phyloP scores from a whole-genome alignment of 2,329 filamentous ascomycete species.

The Talaromyces sp. region DNA sequence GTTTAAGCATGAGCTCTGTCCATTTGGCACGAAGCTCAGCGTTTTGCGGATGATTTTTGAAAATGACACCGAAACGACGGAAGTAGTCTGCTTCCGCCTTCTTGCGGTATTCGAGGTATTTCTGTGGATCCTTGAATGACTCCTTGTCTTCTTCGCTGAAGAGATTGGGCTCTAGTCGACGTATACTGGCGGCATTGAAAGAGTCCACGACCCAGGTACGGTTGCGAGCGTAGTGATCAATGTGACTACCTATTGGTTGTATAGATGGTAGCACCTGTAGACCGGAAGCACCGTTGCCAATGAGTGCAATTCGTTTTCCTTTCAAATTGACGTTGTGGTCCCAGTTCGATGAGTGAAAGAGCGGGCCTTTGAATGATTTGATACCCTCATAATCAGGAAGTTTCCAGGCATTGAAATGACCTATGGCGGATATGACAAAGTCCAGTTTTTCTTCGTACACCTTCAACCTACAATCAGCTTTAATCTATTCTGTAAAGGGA shows the following conservation, averaged over 20 bases:
- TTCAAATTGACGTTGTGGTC: slow-evolving; percentile 49
- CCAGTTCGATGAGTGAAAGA: slow-evolving; percentile 61
- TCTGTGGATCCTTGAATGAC: slow-evolving; percentile 55
- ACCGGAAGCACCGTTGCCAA: slow-evolving; percentile 60
- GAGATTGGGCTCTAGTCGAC: slow-evolving; percentile 53
- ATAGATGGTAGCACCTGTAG: slow-evolving; percentile 48
- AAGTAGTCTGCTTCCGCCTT: slow-evolving; percentile 58
- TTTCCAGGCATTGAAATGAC: slow-evolving; percentile 62
- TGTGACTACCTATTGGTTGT: slow-evolving; percentile 37
- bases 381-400: slow-evolving; percentile 58
- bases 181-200: slow-evolving; percentile 51
- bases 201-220: slow-evolving; percentile 64
- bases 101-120: slow-evolving; percentile 58
- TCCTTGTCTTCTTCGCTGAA: slow-evolving; percentile 51
- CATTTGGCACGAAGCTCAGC: slow-evolving; percentile 45
- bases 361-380: slow-evolving; percentile 49
- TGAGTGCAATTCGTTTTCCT: slow-evolving; percentile 50
- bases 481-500: too few relatives aligned
- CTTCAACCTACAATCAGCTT: slow-evolving; percentile 28
- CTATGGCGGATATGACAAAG: slow-evolving; percentile 59
- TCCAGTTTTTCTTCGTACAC: slow-evolving; percentile 50
- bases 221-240: slow-evolving; percentile 62
- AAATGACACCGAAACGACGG: slow-evolving; percentile 51
- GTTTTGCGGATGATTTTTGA: slow-evolving; percentile 52
- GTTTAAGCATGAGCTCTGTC: slow-evolving; percentile 49